Evolutionary conservation across 2,329 filamentous ascomycete species (phyloP).

Genomic region (Dactylella cylindrospora): DNA sequence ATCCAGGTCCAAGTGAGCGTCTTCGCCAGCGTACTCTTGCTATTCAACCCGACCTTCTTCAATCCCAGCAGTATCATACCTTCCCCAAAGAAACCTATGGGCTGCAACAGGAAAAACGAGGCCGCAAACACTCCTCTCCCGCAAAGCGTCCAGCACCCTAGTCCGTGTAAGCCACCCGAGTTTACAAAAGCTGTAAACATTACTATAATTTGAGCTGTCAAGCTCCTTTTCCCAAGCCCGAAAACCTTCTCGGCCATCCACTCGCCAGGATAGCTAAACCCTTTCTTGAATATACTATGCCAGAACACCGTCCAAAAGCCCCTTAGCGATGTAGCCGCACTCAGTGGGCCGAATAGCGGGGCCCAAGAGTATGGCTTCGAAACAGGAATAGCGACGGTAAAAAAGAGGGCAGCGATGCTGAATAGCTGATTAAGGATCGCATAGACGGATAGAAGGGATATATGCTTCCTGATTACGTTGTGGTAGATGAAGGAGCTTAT

Average conservation of each 20-base stretch:
- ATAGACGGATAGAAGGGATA: conserved; percentile 24
- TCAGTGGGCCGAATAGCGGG: conserved; percentile 21
- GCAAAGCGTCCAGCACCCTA: conserved; percentile 22
- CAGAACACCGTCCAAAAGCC: conserved; percentile 31
- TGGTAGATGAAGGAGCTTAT: conserved; percentile 13
- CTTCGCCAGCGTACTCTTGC: conserved; percentile 6
- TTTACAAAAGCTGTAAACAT: conserved; percentile 25
- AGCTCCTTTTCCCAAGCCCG: not conserved
- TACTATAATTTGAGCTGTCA: conserved; percentile 21
- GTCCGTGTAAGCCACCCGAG: conserved; percentile 22
- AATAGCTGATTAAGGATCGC: conserved; percentile 25
- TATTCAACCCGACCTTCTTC: conserved; percentile 1
- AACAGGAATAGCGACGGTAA: conserved; percentile 12
- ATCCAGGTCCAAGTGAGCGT: conserved; percentile 10
- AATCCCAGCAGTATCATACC: conserved; percentile 3
- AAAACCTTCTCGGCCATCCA: conserved; percentile 19
- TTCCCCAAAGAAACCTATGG: conserved; percentile 28
- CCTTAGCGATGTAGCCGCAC: conserved; percentile 13
- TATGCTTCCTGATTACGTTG: conserved; percentile 20
- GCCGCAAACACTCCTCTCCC: conserved; percentile 11
- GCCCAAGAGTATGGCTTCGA: conserved; percentile 17
- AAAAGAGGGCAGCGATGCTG: conserved; percentile 21
- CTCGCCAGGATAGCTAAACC: conserved; percentile 33
- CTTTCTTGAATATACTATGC: conserved; percentile 40
- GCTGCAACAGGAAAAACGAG: conserved; percentile 20